Evolutionary conservation across 1,284 basidiomycete species (phyloP).

Genomic region (Ganoderma boninense): DNA sequence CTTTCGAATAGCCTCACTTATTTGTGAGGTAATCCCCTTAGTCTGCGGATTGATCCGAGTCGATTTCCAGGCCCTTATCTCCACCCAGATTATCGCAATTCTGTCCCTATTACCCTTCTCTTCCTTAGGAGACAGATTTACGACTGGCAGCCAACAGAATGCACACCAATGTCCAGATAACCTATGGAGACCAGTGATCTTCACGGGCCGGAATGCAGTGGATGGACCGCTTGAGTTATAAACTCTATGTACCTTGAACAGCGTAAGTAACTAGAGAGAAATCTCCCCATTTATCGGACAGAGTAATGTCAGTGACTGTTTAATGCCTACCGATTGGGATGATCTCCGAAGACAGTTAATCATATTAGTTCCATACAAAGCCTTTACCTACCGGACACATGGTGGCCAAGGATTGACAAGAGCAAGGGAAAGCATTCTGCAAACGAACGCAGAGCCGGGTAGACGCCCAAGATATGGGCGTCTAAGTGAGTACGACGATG

Average conservation of each 20-base stretch:
- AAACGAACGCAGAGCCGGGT: too few relatives aligned
- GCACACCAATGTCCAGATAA: too few relatives aligned
- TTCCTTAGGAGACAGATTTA: not conserved
- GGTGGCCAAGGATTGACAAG: too few relatives aligned
- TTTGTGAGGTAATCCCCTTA: slow-evolving; percentile 30
- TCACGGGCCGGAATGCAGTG: not conserved
- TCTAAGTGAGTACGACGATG: too few relatives aligned
- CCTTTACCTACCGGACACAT: too few relatives aligned
- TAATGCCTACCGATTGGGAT: not conserved
- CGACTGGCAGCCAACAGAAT: too few relatives aligned
- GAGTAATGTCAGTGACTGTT: too few relatives aligned
- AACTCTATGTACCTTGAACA: not conserved
- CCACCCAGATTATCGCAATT: slow-evolving; percentile 10
- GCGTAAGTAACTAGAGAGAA: not conserved
- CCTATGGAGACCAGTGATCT: not conserved
- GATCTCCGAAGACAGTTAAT: not conserved
- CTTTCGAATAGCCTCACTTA: slow-evolving; percentile 19
- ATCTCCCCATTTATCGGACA: not conserved
- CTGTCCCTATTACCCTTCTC: not conserved
- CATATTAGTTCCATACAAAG: not conserved
- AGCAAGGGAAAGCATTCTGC: too few relatives aligned
- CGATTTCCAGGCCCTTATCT: slow-evolving; percentile 12
- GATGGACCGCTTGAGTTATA: not conserved
- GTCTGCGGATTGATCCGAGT: slow-evolving; percentile 18
- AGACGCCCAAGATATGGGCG: too few relatives aligned